Evolutionary conservation across 768 basidiomycete species (phyloP), one percentile per base, ranked within the genome.

Genomic region (Russula olivacea): DNA sequence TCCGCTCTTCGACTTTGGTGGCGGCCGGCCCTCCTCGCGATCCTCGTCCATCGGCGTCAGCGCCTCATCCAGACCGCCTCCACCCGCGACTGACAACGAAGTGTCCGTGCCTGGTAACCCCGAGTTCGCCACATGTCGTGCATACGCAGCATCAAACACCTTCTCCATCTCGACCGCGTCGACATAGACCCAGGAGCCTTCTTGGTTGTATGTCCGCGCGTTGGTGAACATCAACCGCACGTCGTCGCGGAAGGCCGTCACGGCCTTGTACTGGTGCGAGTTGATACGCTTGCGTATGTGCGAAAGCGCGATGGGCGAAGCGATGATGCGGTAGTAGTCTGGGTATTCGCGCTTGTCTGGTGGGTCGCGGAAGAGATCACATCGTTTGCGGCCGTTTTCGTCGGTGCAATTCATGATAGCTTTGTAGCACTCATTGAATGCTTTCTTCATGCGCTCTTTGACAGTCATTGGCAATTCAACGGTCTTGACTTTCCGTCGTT

Each of bases 141-240:
- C 80, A 70, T 87, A 92, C 10, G 86, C 78, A 30, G 83, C 78
- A 63, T 89, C 81, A 72, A 95, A 93, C 54, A 87, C 86, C 71
- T 89, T 90, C 76, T 96, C 89, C 89, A 95, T 92, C 77, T 93
- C 91, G 54, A 92, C 89, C 9, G 96, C 94, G 65, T 96, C 93
- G 64, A 89, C 80, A 74, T 94, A 96, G 41, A 97, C 93, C 89
- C 91, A 93, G 0, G 93, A 95, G 1, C 89, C 93, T 74, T 96
- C 93, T 73, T 89, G 87, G 73, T 98, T 98, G 79, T 93, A 98
- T 49, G 85, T 89, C 69, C 90, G 82, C 5, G 96, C 95, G 70
- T 98, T 98, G 73, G 84, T 81, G 74, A 95, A 98, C 89, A 99
- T 94, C 60, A 93, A 81, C 68, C 82, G 81, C 85, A 88, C 93